Conservation (phyloP, 768 basidiomycete species). For the Russula olivacea region DNA sequence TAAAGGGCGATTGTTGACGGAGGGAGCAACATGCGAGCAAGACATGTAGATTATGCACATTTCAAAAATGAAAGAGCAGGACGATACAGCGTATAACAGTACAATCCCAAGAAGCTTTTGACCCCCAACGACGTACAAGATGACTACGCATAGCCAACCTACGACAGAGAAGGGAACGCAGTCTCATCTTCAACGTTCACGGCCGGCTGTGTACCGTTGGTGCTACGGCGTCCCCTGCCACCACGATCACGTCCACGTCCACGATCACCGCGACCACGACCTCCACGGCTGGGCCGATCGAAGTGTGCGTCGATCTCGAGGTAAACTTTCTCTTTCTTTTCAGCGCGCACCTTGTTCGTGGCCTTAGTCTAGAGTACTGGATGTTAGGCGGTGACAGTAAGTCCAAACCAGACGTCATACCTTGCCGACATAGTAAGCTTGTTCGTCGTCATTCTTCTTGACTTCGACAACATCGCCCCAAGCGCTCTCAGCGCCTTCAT, state of each 20-base stretch:
- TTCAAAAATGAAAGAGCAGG: conserved; percentile 19
- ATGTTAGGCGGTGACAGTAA: background rate
- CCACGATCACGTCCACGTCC: conserved; percentile 39
- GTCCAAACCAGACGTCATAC: conserved; percentile 36
- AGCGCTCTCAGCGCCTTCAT: conserved; percentile 67
- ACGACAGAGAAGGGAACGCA: conserved; percentile 86
- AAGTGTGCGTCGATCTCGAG: conserved; percentile 90
- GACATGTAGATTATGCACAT: conserved; percentile 24
- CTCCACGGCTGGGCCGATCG: conserved; percentile 70
- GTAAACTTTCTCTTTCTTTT: conserved; percentile 88
- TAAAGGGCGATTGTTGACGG: background rate
- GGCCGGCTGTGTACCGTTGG: conserved; percentile 35
- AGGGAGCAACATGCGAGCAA: conserved; percentile 6
- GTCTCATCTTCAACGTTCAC: conserved; percentile 77
- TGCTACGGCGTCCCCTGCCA: conserved; percentile 37
- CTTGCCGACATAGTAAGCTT: conserved; percentile 86
- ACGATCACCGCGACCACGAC: conserved; percentile 47
- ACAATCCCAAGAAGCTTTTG: conserved; percentile 25
- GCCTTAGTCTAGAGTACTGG: conserved; percentile 47
- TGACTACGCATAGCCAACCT: conserved; percentile 14
- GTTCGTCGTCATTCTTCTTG: conserved; percentile 58
- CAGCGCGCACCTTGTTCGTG: conserved; percentile 57
- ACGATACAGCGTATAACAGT: conserved; percentile 22
- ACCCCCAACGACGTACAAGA: conserved; percentile 16
- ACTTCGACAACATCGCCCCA: conserved; percentile 70